phyloP scores from a whole-genome alignment of 1,284 basidiomycete genomes.

The Pseudozyma pruni region DNA sequence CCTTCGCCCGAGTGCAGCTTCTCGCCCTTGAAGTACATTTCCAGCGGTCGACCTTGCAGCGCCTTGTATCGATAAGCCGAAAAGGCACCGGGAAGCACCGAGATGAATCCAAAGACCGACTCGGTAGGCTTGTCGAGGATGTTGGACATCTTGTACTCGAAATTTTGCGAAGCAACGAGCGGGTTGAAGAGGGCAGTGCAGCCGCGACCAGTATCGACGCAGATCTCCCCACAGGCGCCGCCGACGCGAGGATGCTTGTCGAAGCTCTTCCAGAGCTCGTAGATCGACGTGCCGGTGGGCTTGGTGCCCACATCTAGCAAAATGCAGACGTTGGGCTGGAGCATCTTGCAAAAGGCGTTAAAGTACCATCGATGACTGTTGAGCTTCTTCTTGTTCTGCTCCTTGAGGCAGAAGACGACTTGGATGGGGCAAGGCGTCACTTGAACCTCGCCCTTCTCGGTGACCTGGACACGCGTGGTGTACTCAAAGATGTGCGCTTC shows the following conservation, averaged over 20 bases:
- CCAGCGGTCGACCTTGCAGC: constrained; percentile 82
- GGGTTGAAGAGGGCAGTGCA: constrained; percentile 72
- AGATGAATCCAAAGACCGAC: constrained; percentile 85
- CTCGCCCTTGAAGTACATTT: constrained; percentile 94
- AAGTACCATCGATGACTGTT: constrained; percentile 65
- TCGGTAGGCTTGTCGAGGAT: constrained; percentile 73
- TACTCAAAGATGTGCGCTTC: constrained; percentile 96
- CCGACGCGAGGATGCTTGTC: constrained; percentile 95
- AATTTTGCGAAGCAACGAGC: constrained; percentile 74
- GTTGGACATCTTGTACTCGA: constrained; percentile 66
- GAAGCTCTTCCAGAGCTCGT: constrained; percentile 96
- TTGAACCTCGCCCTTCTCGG: constrained; percentile 79
- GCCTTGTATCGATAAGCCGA: constrained; percentile 84
- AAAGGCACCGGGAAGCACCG: constrained; percentile 91
- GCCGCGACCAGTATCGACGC: constrained; percentile 86
- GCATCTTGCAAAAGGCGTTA: constrained; percentile 68
- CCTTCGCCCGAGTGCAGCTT: constrained; percentile 70
- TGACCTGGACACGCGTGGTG: constrained; percentile 88
- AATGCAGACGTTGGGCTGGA: constrained; percentile 85
- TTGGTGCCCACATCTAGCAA: constrained; percentile 93
- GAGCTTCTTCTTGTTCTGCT: constrained; percentile 65
- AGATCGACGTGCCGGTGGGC: constrained; percentile 76
- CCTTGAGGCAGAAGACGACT: constrained; percentile 67
- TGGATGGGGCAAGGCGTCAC: constrained; percentile 68
- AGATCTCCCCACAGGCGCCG: constrained; percentile 94